Conservation (phyloP, 441 rosid species). For the Gossypium davidsonii region DNA sequence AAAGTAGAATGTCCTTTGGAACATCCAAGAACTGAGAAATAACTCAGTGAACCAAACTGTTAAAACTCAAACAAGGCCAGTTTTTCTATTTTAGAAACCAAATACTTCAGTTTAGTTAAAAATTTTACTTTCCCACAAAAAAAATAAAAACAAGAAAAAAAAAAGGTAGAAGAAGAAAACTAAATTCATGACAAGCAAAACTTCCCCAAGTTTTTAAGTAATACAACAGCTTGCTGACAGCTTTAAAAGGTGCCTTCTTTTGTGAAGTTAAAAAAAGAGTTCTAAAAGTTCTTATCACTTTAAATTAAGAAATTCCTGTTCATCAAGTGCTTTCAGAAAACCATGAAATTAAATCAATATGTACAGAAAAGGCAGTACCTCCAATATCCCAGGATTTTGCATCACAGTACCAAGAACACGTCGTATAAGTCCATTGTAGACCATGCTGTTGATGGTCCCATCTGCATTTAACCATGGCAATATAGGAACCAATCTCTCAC, state of each 20-base stretch:
- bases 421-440: conserved; percentile 70
- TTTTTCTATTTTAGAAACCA: neutral
- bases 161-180: neutral
- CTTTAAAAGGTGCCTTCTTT: neutral
- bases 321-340: neutral
- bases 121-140: too few species aligned
- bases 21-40: neutral
- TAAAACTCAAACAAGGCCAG: neutral
- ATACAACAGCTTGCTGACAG: neutral
- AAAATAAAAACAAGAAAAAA: too few species aligned
- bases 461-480: conserved; percentile 92
- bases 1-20: neutral
- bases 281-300: neutral
- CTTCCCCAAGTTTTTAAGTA: neutral
- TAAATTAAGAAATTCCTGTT: neutral
- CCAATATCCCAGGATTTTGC: conserved; percentile 84
- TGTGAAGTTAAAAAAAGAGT: neutral
- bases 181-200: neutral
- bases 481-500: conserved; percentile 50
- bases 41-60: neutral
- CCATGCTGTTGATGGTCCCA: conserved; percentile 58
- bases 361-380: conserved; percentile 43
- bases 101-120: neutral
- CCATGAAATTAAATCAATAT: neutral
- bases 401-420: conserved; percentile 75